phyloP scores from a whole-genome alignment of 495 filamentous ascomycete genomes.

The Monascus purpureus region DNA sequence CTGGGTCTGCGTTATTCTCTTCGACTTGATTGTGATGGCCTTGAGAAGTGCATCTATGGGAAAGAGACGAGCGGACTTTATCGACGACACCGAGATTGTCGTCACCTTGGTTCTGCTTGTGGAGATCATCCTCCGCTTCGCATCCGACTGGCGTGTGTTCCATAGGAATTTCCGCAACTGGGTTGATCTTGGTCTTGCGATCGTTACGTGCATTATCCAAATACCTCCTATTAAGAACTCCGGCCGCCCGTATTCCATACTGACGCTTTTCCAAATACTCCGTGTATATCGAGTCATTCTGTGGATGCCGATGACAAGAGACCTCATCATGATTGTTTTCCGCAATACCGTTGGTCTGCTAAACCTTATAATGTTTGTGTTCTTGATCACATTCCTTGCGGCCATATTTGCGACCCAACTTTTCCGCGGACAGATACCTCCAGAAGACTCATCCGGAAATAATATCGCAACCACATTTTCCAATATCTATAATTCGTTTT shows the following conservation, averaged over 20 bases:
- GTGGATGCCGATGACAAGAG: conserved; percentile 71
- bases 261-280: conserved; percentile 87
- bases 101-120: conserved; percentile 67
- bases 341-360: conserved; percentile 84
- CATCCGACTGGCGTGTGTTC: conserved; percentile 67
- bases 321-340: conserved; percentile 73
- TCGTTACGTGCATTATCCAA: conserved; percentile 75
- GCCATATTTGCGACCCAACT: conserved; percentile 90
- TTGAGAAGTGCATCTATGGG: conserved; percentile 66
- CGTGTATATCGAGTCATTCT: conserved; percentile 86
- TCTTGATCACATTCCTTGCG: conserved; percentile 85
- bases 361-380: conserved; percentile 92
- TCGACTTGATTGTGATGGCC: conserved; percentile 59
- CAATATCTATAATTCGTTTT: conserved; percentile 86
- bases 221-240: conserved; percentile 67
- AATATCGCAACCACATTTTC: conserved; percentile 59
- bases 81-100: conserved; percentile 54
- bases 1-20: conserved; percentile 71
- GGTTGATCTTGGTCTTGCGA: conserved; percentile 62
- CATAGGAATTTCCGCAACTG: conserved; percentile 57
- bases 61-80: conserved; percentile 32
- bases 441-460: conserved; percentile 38
- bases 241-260: conserved; percentile 69
- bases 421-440: conserved; percentile 72
- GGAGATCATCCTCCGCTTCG: conserved; percentile 73